phyloP scores from a whole-genome alignment of 2,329 filamentous ascomycete species.

The Cladobotryum mycophilum region DNA sequence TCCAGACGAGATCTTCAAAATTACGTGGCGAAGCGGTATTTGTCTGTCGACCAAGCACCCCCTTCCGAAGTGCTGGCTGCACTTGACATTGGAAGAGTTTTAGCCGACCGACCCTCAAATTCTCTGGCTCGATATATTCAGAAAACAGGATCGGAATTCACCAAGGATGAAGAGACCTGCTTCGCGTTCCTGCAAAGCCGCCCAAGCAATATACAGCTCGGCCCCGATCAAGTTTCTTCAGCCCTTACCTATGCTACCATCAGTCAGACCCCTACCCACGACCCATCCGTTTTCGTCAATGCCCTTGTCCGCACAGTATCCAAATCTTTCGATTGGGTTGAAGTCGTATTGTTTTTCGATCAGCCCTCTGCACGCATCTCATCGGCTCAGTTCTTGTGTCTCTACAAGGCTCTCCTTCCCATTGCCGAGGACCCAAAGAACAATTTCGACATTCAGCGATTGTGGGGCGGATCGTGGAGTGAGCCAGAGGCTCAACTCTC shows the following conservation, averaged over 20 bases:
- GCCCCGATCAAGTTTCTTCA: conserved; percentile 74
- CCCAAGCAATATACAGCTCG: conserved; percentile 54
- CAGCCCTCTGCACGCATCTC: conserved; percentile 70
- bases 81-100: conserved; percentile 60
- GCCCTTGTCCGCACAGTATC: conserved; percentile 57
- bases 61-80: conserved; percentile 65
- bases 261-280: conserved; percentile 49
- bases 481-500: conserved; percentile 83
- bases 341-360: conserved; percentile 75
- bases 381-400: conserved; percentile 68
- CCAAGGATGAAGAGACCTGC: conserved; percentile 66
- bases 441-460: conserved; percentile 70
- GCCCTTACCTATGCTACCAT: conserved; percentile 64
- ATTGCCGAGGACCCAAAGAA: conserved; percentile 51
- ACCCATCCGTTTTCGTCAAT: conserved; percentile 52
- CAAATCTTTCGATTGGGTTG: conserved; percentile 60
- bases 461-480: conserved; percentile 90
- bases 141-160: conserved; percentile 66
- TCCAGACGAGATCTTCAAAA: conserved; percentile 63
- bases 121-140: conserved; percentile 63
- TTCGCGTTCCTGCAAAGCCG: conserved; percentile 47
- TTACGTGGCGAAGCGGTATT: conserved; percentile 63
- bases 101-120: conserved; percentile 52
- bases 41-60: conserved; percentile 55
- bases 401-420: conserved; percentile 74